Evolutionary conservation across 2,329 filamentous ascomycete species (phyloP), one percentile per base, ranked within the genome.

Genomic region (Venturia aucupariae): DNA sequence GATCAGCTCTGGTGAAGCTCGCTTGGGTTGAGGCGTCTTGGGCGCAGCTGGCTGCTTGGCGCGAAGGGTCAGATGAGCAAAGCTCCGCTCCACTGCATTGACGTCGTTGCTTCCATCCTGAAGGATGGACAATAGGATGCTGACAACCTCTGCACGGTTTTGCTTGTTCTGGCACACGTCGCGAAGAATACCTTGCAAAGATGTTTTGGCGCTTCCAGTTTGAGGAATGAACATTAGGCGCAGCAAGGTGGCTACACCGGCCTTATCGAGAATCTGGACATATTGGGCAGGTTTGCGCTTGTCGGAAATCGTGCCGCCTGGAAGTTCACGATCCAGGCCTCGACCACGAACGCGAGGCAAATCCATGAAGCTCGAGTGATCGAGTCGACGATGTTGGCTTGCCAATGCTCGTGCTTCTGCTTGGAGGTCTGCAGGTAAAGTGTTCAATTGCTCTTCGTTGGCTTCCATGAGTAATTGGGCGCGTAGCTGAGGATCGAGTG

Each of bases 221-320:
- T 97, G 90, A 60, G 90, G 89, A 70, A 97, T 92, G 74, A 99
- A 99, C 93, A 99, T 97, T 11, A 99, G 83, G n/a, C 95, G 90
- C 54, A 99, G 82, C 41, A 99, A 80, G n/a, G 94, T 97, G 32
- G 95, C 94, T 68, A 99, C 88, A 32, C 95, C 94, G 59, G 92
- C 84, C 77, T 96, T 97, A 75, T 99, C 94, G 38, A 99, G 84
- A 89, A 99, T 96, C 74, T 99, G 94, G 30, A 96, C 90, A 65
- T 95, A 89, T 27, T 90, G 87, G 67, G 90, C 89, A 65, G 90
- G 86, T 70, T 89, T 88, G 44, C 81, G 77, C 77, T 92, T 93
- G 72, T 68, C 85, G 76, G 68, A 75, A 55, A 79, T 79, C 64
- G 79, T 81, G 55, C 75, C 77, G 19, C 61, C 64, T n/a, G 48